A percentile compares a stretch with the other conserved stretches of the same genome.
These are phyloP conservation scores for Boletales sp. DNA, from an alignment of 768 basidiomycete genomes.

Conservation along the genomic window DNA sequence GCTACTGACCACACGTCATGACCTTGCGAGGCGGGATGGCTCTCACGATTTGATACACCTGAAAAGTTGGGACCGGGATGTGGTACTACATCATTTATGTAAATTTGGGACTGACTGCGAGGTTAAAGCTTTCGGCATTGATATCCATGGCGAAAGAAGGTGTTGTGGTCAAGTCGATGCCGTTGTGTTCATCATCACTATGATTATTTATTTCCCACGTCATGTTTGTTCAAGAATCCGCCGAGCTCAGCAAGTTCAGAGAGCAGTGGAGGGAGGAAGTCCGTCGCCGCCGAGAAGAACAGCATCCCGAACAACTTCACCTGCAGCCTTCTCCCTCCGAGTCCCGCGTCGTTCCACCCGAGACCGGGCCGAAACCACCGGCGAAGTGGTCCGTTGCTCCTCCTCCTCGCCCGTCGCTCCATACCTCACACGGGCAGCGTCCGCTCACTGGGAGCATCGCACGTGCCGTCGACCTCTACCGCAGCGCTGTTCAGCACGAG, in stretches of 20 bases:
- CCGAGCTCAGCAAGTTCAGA: constrained; percentile 68
- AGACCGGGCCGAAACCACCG: constrained; percentile 6
- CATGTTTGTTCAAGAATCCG: no score
- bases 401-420: constrained; percentile 8
- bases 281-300: constrained; percentile 27
- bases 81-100: no score
- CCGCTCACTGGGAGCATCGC: constrained; percentile 34
- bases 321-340: no score
- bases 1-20: no score
- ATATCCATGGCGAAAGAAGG: neutral
- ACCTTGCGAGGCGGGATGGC: no score
- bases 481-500: constrained; percentile 68
- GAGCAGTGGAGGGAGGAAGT: constrained; percentile 73
- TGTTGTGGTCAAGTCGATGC: no score
- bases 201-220: no score
- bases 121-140: constrained; percentile 9
- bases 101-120: constrained; percentile 11
- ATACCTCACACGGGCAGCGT: constrained; percentile 25
- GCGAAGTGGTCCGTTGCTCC: constrained; percentile 10
- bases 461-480: constrained; percentile 63
- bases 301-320: neutral
- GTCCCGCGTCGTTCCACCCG: no score
- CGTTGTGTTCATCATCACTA: no score
- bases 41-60: constrained; percentile 64
- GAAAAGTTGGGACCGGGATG: neutral